Evolutionary conservation across 176 grass and related monocot genomes (phyloP).

Genomic region (Typha latifolia): DNA sequence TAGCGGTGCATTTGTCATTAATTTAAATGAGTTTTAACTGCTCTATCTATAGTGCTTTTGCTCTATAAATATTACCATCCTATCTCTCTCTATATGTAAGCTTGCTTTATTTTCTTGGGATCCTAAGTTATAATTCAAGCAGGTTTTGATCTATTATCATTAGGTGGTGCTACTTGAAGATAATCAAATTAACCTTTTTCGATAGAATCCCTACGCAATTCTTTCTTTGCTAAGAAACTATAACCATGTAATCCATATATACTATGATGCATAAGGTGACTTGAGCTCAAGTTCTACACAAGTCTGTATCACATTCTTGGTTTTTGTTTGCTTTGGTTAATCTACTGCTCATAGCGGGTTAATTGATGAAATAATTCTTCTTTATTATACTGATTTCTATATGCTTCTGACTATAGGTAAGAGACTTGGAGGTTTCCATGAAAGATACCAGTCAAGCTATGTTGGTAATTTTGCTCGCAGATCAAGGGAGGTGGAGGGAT

Average conservation of each 20-base stretch:
- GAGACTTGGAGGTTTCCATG: slow-evolving; percentile 40
- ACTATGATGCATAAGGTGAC: background rate
- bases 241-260: background rate
- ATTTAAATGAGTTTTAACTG: background rate
- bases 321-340: background rate
- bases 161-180: no score
- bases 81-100: background rate
- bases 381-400: background rate
- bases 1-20: background rate
- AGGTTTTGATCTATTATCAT: no score
- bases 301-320: background rate
- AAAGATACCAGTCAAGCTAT: slow-evolving; percentile 74
- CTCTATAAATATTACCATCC: background rate
- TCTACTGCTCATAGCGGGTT: background rate
- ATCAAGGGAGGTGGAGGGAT: slow-evolving; percentile 34
- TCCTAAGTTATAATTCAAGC: no score
- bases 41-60: background rate
- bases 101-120: background rate
- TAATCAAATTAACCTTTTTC: background rate
- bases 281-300: background rate
- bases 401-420: slow-evolving; percentile 30
- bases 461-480: slow-evolving; percentile 57
- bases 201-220: background rate
- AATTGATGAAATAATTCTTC: background rate
- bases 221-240: background rate